Base-by-base conservation (phyloP, 345 rosid genomes). In the Barbarea vulgaris region DNA sequence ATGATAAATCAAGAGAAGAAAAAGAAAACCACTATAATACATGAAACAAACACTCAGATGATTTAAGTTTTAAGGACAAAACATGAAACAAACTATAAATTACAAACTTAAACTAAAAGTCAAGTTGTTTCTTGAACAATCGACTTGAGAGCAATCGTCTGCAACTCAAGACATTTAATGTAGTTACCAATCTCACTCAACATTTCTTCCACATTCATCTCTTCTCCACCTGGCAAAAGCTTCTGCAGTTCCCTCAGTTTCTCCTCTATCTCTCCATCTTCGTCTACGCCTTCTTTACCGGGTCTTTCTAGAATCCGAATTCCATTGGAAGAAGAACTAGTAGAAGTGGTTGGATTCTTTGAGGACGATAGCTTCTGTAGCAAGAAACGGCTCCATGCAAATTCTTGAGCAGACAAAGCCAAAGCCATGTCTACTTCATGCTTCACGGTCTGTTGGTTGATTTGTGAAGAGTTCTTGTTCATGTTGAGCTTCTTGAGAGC, bases 381-480 rank as follows among this genome's bases (percentile, higher is more conserved):
- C 81, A 84, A 79, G 80, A 77, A 83, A 60, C 77, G 81, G 30
- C 84, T 81, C 86, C 86, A 84, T 39, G 83, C 81, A 74, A 79
- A 84, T 46, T 78, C 81, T 73, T 81, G 77, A 18, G 83, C 73
- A 19, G 86, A 81, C 70, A 79, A 73, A 41, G 78, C 86, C 58
- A 84, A 73, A 27, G 86, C 86, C 84, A 41, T 84, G 73, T 84
- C 84, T 21, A 79, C 84, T 81, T 84, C 84, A 67, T 74, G 69
- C 76, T 79, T 81, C 70, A 84, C 81, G 34, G 18, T 67, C 67
- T 76, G 55, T 70, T 73, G 59, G 28, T 69, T 44, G 30, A 22
- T 64, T 55, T 30, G 53, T 47, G 65, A 24, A 51, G 74, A 67
- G 25, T 9, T 19, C 22, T 17, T 67, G 58, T 27, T 65, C 75